Evolutionary conservation across 495 filamentous ascomycete species (phyloP).

Genomic region (Lindgomyces ingoldianus): DNA sequence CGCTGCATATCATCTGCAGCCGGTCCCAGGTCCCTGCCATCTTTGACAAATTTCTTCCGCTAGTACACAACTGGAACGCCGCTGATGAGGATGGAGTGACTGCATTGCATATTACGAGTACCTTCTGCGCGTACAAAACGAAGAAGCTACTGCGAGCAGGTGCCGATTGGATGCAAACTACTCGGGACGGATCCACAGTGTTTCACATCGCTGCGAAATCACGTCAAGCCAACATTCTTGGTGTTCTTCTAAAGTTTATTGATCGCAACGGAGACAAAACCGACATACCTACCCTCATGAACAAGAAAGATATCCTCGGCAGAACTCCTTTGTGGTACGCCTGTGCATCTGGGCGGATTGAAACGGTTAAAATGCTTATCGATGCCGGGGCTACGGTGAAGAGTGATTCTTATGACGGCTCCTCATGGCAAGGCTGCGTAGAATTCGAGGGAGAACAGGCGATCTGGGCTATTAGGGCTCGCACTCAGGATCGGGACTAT

Average conservation of each 20-base stretch:
- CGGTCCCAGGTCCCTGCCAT: not conserved
- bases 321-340: constrained; percentile 22
- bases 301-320: not conserved
- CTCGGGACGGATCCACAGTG: constrained; percentile 1
- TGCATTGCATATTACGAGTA: constrained; percentile 21
- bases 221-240: constrained; percentile 13
- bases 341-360: constrained; percentile 8
- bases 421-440: not conserved
- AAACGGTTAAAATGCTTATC: constrained; percentile 15
- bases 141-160: constrained; percentile 18
- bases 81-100: constrained; percentile 19
- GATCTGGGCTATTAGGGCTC: not conserved
- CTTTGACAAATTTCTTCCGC: not conserved
- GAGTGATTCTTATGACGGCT: not conserved
- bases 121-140: not conserved
- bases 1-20: constrained; percentile 4
- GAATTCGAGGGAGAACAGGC: not conserved
- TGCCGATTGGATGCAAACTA: constrained; percentile 7
- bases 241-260: constrained; percentile 7
- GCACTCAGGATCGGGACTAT: not conserved
- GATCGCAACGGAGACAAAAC: not conserved
- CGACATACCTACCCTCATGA: not conserved
- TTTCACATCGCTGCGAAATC: constrained; percentile 21
- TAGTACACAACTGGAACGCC: constrained; percentile 1
- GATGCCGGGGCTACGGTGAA: constrained; percentile 14